Evolutionary conservation across 2,329 filamentous ascomycete species (phyloP).

Genomic region (Fusarium mangiferae): DNA sequence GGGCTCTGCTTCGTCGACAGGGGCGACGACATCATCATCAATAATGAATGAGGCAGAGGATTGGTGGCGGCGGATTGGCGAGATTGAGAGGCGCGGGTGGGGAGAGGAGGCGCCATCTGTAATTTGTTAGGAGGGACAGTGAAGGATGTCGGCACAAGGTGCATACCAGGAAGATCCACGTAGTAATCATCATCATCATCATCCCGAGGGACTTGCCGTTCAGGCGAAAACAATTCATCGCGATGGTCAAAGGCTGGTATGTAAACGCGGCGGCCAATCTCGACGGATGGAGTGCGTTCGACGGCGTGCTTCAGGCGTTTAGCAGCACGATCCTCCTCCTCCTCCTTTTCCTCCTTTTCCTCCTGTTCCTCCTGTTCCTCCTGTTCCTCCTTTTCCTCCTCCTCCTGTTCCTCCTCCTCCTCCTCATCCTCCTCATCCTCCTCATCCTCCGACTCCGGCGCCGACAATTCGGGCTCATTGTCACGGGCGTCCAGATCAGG

Average conservation of each 20-base stretch:
- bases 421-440: too few species aligned
- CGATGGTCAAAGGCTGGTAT: neutral
- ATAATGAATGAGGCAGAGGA: neutral
- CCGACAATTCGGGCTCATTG: too few species aligned
- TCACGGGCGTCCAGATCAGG: neutral
- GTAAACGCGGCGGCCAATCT: neutral
- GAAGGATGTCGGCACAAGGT: neutral
- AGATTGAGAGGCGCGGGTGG: neutral
- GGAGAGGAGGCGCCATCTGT: neutral
- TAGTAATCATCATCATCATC: neutral
- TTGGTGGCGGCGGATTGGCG: neutral
- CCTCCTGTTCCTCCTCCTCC: neutral
- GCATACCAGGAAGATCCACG: neutral
- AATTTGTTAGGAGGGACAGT: neutral
- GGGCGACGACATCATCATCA: neutral
- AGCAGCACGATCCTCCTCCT: neutral
- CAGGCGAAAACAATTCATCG: neutral
- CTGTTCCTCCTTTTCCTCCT: neutral
- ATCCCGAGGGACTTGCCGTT: too few species aligned
- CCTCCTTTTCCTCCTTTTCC: too few species aligned
- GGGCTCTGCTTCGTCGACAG: too few species aligned
- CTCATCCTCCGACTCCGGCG: neutral
- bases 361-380: too few species aligned
- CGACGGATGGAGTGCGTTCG: neutral
- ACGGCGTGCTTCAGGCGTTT: neutral